Evolutionary conservation across 2,329 filamentous ascomycete species (phyloP).

Genomic region (Daldinia sp.): DNA sequence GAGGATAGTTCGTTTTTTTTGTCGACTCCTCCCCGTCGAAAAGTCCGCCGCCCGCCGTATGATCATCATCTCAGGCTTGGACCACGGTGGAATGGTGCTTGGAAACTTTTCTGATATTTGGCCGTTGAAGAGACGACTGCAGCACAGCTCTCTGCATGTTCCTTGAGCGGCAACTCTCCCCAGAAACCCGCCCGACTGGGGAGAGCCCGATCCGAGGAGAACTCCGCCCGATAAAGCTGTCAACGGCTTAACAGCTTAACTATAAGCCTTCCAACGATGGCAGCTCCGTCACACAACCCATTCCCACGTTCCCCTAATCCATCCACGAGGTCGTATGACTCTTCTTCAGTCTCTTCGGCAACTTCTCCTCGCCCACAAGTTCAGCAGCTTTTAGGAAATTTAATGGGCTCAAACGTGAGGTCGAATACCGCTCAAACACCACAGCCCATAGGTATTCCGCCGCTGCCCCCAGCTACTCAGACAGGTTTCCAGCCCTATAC

Average conservation of each 20-base stretch:
- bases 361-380: conserved; percentile 68
- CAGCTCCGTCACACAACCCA: conserved; percentile 67
- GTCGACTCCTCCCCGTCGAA: conserved; percentile 42
- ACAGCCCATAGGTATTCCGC: conserved; percentile 66
- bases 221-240: conserved; percentile 53
- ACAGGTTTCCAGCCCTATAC: conserved; percentile 65
- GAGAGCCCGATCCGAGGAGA: conserved; percentile 52
- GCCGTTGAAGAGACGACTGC: conserved; percentile 42
- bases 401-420: conserved; percentile 66
- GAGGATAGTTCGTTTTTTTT: conserved; percentile 45
- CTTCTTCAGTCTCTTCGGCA: conserved; percentile 72
- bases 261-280: conserved; percentile 58
- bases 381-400: conserved; percentile 65
- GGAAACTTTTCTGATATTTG: conserved; percentile 44
- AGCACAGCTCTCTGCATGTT: conserved; percentile 56
- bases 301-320: conserved; percentile 72
- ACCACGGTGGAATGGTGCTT: conserved; percentile 45
- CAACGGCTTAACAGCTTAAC: conserved; percentile 52
- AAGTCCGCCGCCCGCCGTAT: conserved; percentile 43
- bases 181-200: conserved; percentile 54
- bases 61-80: conserved; percentile 44
- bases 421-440: conserved; percentile 62
- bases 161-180: conserved; percentile 56
- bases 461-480: conserved; percentile 60
- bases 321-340: conserved; percentile 72